Conservation (phyloP, 1,139 yeast genomes). For the Suhomyces choctaworum region DNA sequence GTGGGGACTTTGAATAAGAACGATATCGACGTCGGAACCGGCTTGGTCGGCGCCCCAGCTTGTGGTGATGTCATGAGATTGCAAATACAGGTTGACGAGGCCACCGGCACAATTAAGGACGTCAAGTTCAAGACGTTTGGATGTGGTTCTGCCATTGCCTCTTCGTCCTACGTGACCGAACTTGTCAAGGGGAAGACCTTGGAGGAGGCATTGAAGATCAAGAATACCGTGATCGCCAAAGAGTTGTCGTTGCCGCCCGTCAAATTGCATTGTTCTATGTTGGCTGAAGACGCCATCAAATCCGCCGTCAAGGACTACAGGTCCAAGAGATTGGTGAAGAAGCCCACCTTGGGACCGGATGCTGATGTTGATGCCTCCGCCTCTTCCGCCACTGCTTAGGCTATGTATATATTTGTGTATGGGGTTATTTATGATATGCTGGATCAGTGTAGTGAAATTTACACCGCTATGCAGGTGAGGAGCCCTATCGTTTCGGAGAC, state of each 20-base stretch:
- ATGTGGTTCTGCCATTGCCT: slow-evolving; percentile 97
- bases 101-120: slow-evolving; percentile 86
- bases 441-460: too few relatives aligned
- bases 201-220: slow-evolving; percentile 89
- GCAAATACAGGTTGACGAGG: slow-evolving; percentile 90
- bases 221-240: slow-evolving; percentile 89
- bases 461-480: too few relatives aligned
- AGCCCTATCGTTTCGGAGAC: too few relatives aligned
- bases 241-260: slow-evolving; percentile 96
- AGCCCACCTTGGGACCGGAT: slow-evolving; percentile 56
- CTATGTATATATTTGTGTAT: slow-evolving; percentile 3
- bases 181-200: slow-evolving; percentile 92
- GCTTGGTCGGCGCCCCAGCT: slow-evolving; percentile 97
- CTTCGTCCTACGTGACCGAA: slow-evolving; percentile 92
- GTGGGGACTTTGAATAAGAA: slow-evolving; percentile 90
- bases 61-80: slow-evolving; percentile 99
- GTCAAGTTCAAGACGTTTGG: slow-evolving; percentile 98
- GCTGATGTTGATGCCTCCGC: slow-evolving; percentile 25
- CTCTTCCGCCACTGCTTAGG: slow-evolving; percentile 11
- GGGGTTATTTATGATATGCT: not conserved
- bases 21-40: slow-evolving; percentile 86
- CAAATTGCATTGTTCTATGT: slow-evolving; percentile 95
- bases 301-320: slow-evolving; percentile 94
- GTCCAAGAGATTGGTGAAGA: slow-evolving; percentile 56
- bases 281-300: slow-evolving; percentile 98